phyloP scores from a whole-genome alignment of 1,139 yeast genomes.

The Lodderomyces elongisporus region DNA sequence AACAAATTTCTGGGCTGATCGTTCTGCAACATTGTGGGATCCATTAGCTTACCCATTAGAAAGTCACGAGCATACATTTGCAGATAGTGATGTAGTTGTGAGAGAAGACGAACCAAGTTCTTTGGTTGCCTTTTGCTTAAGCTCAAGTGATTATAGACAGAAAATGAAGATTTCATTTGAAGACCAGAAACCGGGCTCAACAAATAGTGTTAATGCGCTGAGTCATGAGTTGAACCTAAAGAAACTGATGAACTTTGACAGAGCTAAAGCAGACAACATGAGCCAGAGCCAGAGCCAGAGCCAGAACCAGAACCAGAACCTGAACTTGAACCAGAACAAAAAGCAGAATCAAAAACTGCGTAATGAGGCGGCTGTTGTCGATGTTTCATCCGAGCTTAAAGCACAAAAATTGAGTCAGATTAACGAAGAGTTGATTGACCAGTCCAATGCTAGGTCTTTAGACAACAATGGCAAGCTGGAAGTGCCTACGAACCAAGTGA shows the following conservation, averaged over 20 bases:
- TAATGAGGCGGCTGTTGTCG: neutral
- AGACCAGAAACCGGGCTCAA: neutral
- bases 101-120: slow-evolving; percentile 98
- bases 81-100: slow-evolving; percentile 89
- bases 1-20: slow-evolving; percentile 94
- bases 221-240: neutral
- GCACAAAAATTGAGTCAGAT: neutral
- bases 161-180: slow-evolving; percentile 46
- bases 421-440: slow-evolving; percentile 7
- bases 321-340: slow-evolving; percentile 5
- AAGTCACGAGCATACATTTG: slow-evolving; percentile 83
- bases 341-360: neutral
- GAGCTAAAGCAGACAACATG: neutral
- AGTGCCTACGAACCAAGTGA: neutral
- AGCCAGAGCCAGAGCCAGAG: neutral
- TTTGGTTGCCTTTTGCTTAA: slow-evolving; percentile 84
- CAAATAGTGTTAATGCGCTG: neutral
- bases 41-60: slow-evolving; percentile 81
- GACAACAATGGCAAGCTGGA: neutral
- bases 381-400: neutral
- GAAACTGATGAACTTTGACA: neutral
- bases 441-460: slow-evolving; percentile 9
- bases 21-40: slow-evolving; percentile 94
- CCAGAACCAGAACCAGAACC: slow-evolving; percentile 5
- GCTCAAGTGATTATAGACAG: slow-evolving; percentile 74